Percentiles rank a stretch among this genome's conserved stretches.
These are phyloP conservation scores for Actinomortierella wolfii DNA, from an alignment of 371 early-diverging fungal species.

Conservation along the genomic window DNA sequence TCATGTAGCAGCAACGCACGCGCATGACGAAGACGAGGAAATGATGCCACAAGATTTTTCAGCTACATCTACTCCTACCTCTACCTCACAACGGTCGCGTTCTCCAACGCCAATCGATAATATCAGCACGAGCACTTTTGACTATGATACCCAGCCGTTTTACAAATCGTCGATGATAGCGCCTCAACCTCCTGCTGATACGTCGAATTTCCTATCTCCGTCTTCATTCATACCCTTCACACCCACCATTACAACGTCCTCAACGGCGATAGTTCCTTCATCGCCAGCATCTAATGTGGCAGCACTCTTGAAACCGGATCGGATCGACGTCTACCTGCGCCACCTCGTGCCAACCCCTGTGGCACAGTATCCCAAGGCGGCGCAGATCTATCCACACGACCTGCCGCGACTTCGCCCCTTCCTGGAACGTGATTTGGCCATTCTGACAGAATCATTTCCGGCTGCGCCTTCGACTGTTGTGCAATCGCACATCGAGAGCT, in stretches of 20 bases:
- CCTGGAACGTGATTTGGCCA: slow-evolving; percentile 26
- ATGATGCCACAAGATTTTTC: too few relatives aligned
- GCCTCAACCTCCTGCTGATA: neutral
- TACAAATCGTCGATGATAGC: neutral
- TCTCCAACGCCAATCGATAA: slow-evolving; percentile 37
- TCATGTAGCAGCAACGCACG: too few relatives aligned
- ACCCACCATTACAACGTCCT: neutral
- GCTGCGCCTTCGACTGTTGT: slow-evolving; percentile 9
- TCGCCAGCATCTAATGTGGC: neutral
- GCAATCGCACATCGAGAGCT: slow-evolving; percentile 14
- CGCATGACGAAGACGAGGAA: too few relatives aligned
- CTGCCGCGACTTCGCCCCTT: slow-evolving; percentile 27
- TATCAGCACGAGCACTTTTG: slow-evolving; percentile 16
- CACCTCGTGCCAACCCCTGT: slow-evolving; percentile 16
- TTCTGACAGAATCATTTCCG: slow-evolving; percentile 17
- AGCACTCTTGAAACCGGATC: slow-evolving; percentile 15
- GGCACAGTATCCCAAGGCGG: slow-evolving; percentile 35
- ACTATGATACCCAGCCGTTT: neutral
- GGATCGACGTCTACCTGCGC: slow-evolving; percentile 35
- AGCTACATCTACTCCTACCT: too few relatives aligned
- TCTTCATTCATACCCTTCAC: neutral
- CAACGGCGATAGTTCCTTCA: neutral
- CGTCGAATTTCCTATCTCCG: too few relatives aligned
- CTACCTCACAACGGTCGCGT: slow-evolving; percentile 13
- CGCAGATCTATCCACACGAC: slow-evolving; percentile 37